Evolutionary conservation across 1,284 basidiomycete species (phyloP).

Genomic region (Ustilago sp.): DNA sequence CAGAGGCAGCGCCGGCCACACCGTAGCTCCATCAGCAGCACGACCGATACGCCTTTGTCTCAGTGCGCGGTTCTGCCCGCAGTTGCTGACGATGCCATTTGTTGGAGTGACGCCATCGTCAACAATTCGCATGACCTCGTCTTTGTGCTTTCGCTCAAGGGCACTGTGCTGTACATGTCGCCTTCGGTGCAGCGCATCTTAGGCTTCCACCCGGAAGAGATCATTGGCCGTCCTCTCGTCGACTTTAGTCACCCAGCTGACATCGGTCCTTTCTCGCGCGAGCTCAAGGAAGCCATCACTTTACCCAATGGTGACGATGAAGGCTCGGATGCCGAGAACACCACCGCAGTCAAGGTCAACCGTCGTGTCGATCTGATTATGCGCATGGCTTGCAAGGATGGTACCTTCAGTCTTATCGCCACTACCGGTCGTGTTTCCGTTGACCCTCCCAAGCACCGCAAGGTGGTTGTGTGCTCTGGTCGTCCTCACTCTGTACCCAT

Average conservation of each 20-base stretch:
- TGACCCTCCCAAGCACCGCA: constrained; percentile 53
- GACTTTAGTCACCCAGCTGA: constrained; percentile 88
- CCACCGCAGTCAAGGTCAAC: constrained; percentile 33
- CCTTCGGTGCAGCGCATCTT: constrained; percentile 69
- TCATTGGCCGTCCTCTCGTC: constrained; percentile 81
- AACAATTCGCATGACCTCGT: constrained; percentile 54
- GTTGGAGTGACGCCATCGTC: constrained; percentile 40
- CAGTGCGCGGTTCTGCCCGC: constrained; percentile 3
- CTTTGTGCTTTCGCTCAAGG: constrained; percentile 84
- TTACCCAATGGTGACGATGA: constrained; percentile 29
- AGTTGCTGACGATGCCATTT: constrained; percentile 6
- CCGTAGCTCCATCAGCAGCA: constrained; percentile 5
- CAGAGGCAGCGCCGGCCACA: constrained; percentile 19
- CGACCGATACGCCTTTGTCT: not conserved
- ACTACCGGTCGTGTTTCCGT: constrained; percentile 48
- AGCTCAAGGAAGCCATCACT: constrained; percentile 80
- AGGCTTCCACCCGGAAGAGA: constrained; percentile 75
- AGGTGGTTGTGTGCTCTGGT: constrained; percentile 51
- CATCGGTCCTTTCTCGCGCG: constrained; percentile 87
- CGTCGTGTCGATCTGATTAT: constrained; percentile 49
- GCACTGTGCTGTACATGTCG: constrained; percentile 88
- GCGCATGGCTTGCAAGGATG: constrained; percentile 48
- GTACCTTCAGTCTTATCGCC: constrained; percentile 45
- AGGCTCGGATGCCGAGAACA: constrained; percentile 23
- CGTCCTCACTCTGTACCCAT: constrained; percentile 50